Evolutionary conservation across 805 yeast genomes (phyloP).

Genomic region (Schwanniomyces sp.): DNA sequence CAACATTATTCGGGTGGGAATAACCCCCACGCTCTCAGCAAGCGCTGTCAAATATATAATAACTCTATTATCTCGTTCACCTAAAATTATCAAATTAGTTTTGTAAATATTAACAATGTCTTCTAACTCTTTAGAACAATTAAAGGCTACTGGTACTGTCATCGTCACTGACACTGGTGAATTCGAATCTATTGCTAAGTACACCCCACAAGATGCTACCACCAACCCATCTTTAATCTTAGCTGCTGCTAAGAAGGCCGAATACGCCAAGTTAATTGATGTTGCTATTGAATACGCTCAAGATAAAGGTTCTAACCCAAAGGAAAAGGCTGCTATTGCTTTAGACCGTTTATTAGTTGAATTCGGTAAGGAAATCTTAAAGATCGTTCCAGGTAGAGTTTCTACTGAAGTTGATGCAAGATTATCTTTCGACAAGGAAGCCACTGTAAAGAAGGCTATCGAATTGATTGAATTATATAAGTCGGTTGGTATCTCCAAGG

Average conservation of each 20-base stretch:
- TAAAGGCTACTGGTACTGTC: constrained; percentile 92
- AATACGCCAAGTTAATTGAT: constrained; percentile 87
- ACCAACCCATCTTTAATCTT: constrained; percentile 97
- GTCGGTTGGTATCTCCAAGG: constrained; percentile 80
- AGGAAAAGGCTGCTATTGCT: constrained; percentile 77
- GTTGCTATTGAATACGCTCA: constrained; percentile 82
- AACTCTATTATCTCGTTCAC: neutral
- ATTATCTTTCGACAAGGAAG: constrained; percentile 92
- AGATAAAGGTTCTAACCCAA: constrained; percentile 53
- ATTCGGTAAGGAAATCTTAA: constrained; percentile 90
- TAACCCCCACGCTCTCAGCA: constrained; percentile 6
- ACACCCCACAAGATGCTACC: constrained; percentile 98
- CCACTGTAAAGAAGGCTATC: constrained; percentile 89
- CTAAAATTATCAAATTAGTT: neutral
- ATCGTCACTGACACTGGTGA: constrained; percentile 99
- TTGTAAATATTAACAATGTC: constrained; percentile 1
- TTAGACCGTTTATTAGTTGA: constrained; percentile 92
- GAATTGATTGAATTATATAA: constrained; percentile 86
- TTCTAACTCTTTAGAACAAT: constrained; percentile 78
- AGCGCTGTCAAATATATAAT: neutral
- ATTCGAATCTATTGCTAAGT: constrained; percentile 95
- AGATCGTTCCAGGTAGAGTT: constrained; percentile 97
- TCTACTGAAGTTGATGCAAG: constrained; percentile 99
- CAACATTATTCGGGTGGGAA: constrained; percentile 5
- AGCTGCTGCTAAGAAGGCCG: constrained; percentile 90